These are phyloP conservation scores for Colletotrichum paranaense DNA, from an alignment of 2,329 filamentous ascomycete genomes.

Conservation along the genomic window DNA sequence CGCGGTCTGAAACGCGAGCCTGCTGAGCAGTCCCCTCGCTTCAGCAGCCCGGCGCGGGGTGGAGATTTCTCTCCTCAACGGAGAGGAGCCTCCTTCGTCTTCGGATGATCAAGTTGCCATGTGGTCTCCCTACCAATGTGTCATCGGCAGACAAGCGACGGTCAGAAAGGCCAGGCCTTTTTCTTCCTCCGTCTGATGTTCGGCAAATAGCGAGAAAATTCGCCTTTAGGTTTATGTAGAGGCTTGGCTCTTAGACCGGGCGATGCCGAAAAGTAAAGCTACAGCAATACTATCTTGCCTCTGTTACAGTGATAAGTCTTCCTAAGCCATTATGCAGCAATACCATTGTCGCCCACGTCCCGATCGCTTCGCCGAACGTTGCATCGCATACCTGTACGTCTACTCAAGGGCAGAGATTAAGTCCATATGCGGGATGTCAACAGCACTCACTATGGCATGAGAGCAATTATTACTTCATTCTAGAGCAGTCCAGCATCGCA, in stretches of 20 bases:
- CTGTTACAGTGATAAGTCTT: background rate
- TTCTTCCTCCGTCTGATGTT: constrained; percentile 25
- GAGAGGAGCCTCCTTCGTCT: background rate
- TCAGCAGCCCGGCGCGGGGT: background rate
- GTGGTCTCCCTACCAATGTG: constrained; percentile 9
- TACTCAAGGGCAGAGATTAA: background rate
- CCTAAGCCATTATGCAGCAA: background rate
- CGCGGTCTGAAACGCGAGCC: constrained; percentile 24
- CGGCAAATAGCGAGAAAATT: constrained; percentile 15
- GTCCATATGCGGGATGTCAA: background rate
- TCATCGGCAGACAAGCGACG: constrained; percentile 3
- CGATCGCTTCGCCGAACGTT: background rate
- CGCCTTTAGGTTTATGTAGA: background rate
- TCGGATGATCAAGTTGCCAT: constrained; percentile 10
- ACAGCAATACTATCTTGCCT: background rate
- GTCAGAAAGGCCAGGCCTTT: background rate
- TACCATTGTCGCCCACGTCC: background rate
- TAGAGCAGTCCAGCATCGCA: background rate
- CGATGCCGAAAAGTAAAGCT: background rate
- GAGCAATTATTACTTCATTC: background rate
- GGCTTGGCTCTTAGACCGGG: background rate
- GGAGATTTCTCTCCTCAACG: background rate
- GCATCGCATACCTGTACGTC: background rate
- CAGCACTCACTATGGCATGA: background rate
- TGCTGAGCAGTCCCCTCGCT: background rate